Evolutionary conservation across 805 yeast species (phyloP).

Genomic region (Yamadazyma endophytica): DNA sequence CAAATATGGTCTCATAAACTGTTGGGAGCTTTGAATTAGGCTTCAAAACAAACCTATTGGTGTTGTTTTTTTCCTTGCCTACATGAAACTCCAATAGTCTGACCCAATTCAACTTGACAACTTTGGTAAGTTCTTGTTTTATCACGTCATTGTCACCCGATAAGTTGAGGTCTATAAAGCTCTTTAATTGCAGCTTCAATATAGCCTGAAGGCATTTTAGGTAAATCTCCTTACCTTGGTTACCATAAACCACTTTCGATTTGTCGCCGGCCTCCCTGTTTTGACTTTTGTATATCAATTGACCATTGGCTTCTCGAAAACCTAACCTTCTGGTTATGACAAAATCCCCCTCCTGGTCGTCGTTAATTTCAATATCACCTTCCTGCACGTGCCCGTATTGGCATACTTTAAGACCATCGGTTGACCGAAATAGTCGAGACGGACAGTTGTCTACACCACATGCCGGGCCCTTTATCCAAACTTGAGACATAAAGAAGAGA

Average conservation of each 20-base stretch:
- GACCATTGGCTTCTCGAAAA: slow-evolving; percentile 18
- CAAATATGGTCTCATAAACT: slow-evolving; percentile 27
- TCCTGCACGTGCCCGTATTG: slow-evolving; percentile 88
- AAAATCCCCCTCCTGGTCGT: slow-evolving; percentile 74
- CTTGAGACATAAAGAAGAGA: slow-evolving; percentile 16
- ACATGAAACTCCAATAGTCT: slow-evolving; percentile 14
- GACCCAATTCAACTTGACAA: slow-evolving; percentile 33
- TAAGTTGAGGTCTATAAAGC: too few relatives aligned
- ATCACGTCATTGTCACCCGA: slow-evolving; percentile 32
- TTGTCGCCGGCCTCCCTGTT: slow-evolving; percentile 7
- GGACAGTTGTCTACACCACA: slow-evolving; percentile 93
- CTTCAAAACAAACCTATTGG: slow-evolving; percentile 7
- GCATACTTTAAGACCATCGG: slow-evolving; percentile 80
- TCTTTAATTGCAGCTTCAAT: slow-evolving; percentile 39
- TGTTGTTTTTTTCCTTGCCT: slow-evolving; percentile 5
- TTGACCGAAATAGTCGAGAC: slow-evolving; percentile 64
- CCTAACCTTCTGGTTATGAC: slow-evolving; percentile 54
- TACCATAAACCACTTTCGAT: slow-evolving; percentile 4
- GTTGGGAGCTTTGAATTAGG: slow-evolving; percentile 14
- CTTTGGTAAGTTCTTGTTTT: slow-evolving; percentile 17
- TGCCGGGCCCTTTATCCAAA: slow-evolving; percentile 66
- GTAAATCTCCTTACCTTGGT: slow-evolving; percentile 7
- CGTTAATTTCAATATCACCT: slow-evolving; percentile 73
- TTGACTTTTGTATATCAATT: slow-evolving; percentile 5
- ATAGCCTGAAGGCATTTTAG: slow-evolving; percentile 7